Evolutionary conservation across 2,329 filamentous ascomycete genomes (phyloP).

Genomic region (Aplosporella prunicola): DNA sequence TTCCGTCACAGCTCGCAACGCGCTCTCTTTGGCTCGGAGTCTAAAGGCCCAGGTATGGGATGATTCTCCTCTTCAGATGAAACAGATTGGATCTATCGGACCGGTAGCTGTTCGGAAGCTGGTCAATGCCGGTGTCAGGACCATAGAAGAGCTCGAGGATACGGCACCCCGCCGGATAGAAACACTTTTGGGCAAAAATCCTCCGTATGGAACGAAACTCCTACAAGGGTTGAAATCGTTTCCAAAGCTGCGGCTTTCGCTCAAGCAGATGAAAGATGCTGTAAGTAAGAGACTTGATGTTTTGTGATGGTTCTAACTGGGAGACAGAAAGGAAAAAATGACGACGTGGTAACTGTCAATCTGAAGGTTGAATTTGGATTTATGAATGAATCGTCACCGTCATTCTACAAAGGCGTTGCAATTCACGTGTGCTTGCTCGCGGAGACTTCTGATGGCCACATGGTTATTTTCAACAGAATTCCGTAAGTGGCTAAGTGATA

Average conservation of each 20-base stretch:
- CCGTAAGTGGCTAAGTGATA: constrained; percentile 39
- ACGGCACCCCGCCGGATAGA: constrained; percentile 68
- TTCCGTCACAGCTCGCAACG: constrained; percentile 55
- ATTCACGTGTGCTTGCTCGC: constrained; percentile 67
- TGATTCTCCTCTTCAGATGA: constrained; percentile 66
- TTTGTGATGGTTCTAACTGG: constrained; percentile 17
- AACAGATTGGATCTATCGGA: constrained; percentile 73
- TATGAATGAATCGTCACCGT: constrained; percentile 53
- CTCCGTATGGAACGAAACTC: constrained; percentile 69
- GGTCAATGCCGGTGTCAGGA: constrained; percentile 58
- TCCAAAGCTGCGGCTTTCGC: constrained; percentile 53
- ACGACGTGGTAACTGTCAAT: constrained; percentile 45
- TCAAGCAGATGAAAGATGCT: constrained; percentile 41
- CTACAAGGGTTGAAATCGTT: constrained; percentile 58
- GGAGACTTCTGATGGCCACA: constrained; percentile 57
- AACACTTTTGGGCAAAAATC: constrained; percentile 64
- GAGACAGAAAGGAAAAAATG: constrained; percentile 12
- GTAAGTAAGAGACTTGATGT: constrained; percentile 16
- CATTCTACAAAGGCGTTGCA: constrained; percentile 52
- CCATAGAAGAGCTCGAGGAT: constrained; percentile 58
- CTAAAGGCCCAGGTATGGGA: constrained; percentile 75
- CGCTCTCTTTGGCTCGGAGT: constrained; percentile 69
- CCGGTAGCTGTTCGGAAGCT: constrained; percentile 66
- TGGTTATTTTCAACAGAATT: constrained; percentile 59
- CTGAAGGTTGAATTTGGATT: constrained; percentile 62